Conservation (phyloP, 768 basidiomycete genomes). For the Hygrocybe coccinea region DNA sequence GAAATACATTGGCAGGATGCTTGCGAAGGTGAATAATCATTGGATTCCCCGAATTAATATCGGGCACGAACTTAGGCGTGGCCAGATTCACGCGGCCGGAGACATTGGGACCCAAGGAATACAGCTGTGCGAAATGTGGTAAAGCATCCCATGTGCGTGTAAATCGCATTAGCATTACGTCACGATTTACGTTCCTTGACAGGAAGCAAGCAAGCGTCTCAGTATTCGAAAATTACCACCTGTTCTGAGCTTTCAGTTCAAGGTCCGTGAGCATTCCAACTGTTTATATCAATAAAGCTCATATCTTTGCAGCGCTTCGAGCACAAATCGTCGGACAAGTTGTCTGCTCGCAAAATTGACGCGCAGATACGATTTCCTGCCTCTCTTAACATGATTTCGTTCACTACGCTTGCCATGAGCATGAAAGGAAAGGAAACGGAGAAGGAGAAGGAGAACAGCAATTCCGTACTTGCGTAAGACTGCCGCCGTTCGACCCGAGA, state of each 20-base stretch:
- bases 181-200: slow-evolving; percentile 9
- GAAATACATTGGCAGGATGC: slow-evolving; percentile 70
- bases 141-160: slow-evolving; percentile 56
- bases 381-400: slow-evolving; percentile 83
- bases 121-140: slow-evolving; percentile 78
- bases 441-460: slow-evolving; percentile 7
- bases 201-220: slow-evolving; percentile 81
- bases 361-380: slow-evolving; percentile 77
- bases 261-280: slow-evolving; percentile 43
- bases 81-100: slow-evolving; percentile 80
- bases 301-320: slow-evolving; percentile 71
- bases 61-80: background rate
- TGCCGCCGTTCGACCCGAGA: background rate
- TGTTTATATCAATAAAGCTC: background rate
- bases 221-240: slow-evolving; percentile 83
- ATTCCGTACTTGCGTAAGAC: slow-evolving; percentile 27
- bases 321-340: slow-evolving; percentile 70
- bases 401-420: slow-evolving; percentile 61
- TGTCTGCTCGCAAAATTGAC: slow-evolving; percentile 80
- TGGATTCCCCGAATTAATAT: slow-evolving; percentile 7
- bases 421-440: slow-evolving; percentile 43
- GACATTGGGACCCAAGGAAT: slow-evolving; percentile 75
- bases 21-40: slow-evolving; percentile 58
- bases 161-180: background rate
- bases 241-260: slow-evolving; percentile 91